These are phyloP conservation scores for Achaetomium macrosporum DNA, from an alignment of 2,329 filamentous ascomycete genomes.

Conservation along the genomic window DNA sequence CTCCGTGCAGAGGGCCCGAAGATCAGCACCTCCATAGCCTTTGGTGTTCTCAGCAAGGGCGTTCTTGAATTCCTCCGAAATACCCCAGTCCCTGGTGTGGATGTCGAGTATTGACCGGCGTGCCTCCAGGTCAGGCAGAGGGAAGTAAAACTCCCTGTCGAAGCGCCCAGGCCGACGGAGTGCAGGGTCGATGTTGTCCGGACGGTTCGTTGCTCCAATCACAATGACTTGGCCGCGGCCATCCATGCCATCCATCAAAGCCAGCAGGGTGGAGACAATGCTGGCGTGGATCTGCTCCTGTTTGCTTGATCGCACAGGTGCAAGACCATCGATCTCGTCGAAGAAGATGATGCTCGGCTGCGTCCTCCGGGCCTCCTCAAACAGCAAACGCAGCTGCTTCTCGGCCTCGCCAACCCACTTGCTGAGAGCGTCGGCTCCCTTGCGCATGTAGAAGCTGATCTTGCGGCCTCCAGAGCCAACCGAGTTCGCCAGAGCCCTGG, in stretches of 20 bases:
- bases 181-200: constrained; percentile 95
- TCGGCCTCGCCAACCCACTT: constrained; percentile 99
- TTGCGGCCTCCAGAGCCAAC: constrained; percentile 85
- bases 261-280: constrained; percentile 90
- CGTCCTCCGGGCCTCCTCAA: constrained; percentile 90
- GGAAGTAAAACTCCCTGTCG: constrained; percentile 97
- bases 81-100: constrained; percentile 88
- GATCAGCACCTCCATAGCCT: constrained; percentile 92
- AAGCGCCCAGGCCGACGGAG: constrained; percentile 89
- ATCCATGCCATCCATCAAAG: constrained; percentile 97
- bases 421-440: constrained; percentile 92
- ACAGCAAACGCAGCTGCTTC: constrained; percentile 84
- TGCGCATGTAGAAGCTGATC: constrained; percentile 99
- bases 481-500: constrained; percentile 84
- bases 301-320: constrained; percentile 93
- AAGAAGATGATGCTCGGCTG: constrained; percentile 99
- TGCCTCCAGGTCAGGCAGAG: constrained; percentile 73
- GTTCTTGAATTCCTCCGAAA: constrained; percentile 72
- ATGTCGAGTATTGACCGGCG: constrained; percentile 88
- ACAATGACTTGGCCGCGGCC: constrained; percentile 97
- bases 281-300: constrained; percentile 98
- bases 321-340: constrained; percentile 95
- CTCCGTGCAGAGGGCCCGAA: constrained; percentile 91
- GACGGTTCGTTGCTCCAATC: constrained; percentile 96
- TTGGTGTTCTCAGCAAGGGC: constrained; percentile 84